Conservation (phyloP, 2,329 filamentous ascomycete species). For the Colletotrichum sp. region DNA sequence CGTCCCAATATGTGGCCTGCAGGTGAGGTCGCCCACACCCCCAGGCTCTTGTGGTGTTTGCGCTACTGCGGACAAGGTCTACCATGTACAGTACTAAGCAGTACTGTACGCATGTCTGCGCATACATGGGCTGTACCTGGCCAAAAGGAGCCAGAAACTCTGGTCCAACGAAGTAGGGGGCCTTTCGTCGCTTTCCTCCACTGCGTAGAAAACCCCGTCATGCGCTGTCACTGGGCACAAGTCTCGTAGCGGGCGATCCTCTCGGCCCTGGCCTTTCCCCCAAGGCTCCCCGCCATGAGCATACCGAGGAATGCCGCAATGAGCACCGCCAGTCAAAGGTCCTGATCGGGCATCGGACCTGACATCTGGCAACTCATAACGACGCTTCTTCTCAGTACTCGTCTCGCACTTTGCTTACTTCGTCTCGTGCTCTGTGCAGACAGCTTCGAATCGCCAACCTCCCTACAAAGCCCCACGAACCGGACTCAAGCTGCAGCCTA, state of each 20-base stretch:
- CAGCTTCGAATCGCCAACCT: not conserved
- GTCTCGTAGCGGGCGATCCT: constrained; percentile 8
- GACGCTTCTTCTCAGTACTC: not conserved
- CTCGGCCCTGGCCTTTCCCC: not conserved
- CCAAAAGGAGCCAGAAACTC: not conserved
- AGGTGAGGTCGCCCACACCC: constrained; percentile 13
- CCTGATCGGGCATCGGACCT: not conserved
- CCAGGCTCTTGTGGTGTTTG: constrained; percentile 3
- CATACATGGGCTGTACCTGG: constrained; percentile 11
- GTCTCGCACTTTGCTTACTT: not conserved
- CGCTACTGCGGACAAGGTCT: constrained; percentile 15
- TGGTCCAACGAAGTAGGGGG: not conserved
- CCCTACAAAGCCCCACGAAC: not conserved
- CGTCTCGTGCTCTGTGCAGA: not conserved
- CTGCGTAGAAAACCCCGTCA: not conserved
- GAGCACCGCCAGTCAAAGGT: not conserved
- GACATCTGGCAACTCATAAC: not conserved
- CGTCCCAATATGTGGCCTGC: constrained; percentile 15
- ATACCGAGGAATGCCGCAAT: constrained; percentile 5
- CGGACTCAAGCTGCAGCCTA: not conserved
- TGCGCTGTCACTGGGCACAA: constrained; percentile 14
- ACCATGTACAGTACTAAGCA: constrained; percentile 4
- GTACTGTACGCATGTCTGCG: not conserved
- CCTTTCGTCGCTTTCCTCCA: not conserved
- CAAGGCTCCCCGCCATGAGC: not conserved